Conservation (phyloP, 768 basidiomycete species). For the Boletus fagicola region DNA sequence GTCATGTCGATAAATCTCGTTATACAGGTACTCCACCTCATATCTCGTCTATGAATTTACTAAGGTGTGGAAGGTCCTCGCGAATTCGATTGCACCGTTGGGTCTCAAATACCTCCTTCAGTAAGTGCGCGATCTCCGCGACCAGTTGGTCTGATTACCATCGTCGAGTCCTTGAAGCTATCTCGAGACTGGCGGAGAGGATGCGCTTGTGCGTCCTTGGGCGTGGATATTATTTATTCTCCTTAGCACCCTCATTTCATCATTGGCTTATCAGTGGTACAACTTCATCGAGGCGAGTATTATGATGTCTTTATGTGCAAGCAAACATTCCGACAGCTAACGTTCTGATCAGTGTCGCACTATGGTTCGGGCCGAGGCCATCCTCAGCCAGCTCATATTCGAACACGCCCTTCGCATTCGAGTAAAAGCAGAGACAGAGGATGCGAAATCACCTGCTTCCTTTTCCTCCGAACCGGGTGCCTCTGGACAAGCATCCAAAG, state of each 20-base stretch:
- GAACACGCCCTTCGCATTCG: slow-evolving; percentile 3
- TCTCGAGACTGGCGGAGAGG: background rate
- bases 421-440: background rate
- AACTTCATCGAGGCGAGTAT: background rate
- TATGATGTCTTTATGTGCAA: background rate
- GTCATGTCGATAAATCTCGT: background rate
- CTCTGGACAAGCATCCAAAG: background rate
- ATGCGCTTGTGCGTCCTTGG: background rate
- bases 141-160: background rate
- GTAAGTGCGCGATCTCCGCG: background rate
- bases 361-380: slow-evolving; percentile 2
- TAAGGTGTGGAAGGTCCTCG: background rate
- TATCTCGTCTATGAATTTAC: background rate
- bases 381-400: slow-evolving; percentile 4
- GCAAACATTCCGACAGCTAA: background rate
- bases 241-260: background rate
- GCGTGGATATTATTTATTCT: slow-evolving; percentile 1
- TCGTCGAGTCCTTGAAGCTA: background rate
- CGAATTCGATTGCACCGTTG: background rate
- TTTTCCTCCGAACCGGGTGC: background rate
- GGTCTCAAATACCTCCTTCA: slow-evolving; percentile 1
- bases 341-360: background rate
- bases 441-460: background rate
- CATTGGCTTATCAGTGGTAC: slow-evolving; percentile 1
- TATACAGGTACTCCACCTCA: background rate